A percentile compares a stretch with the other conserved stretches of the same genome.
phyloP scores from a whole-genome alignment of 306 rosid species.

The Fagus crenata region DNA sequence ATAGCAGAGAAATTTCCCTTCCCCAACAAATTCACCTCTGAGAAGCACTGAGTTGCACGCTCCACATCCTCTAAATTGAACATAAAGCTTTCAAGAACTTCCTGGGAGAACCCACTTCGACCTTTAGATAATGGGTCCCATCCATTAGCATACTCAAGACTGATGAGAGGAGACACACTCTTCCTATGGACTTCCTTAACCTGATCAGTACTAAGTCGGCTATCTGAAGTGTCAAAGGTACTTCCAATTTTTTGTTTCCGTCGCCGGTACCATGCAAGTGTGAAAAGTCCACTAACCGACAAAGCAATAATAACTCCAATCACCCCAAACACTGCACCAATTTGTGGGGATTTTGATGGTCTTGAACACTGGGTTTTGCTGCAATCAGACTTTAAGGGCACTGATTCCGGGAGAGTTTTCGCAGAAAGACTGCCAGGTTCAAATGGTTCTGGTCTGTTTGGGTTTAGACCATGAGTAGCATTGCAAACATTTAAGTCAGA shows the following conservation, averaged over 20 bases:
- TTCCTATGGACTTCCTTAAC: constrained; percentile 39
- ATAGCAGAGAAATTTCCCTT: constrained; percentile 56
- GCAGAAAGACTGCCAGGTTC: constrained; percentile 49
- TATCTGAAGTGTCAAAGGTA: constrained; percentile 33
- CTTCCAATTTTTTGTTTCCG: constrained; percentile 48
- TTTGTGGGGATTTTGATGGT: constrained; percentile 44
- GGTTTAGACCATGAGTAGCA: constrained; percentile 40
- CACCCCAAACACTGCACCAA: constrained; percentile 53
- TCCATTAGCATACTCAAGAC: constrained; percentile 54
- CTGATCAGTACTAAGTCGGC: constrained; percentile 43
- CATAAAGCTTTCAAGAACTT: constrained; percentile 49
- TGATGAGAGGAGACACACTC: constrained; percentile 48
- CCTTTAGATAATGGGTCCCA: constrained; percentile 59
- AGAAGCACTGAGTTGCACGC: constrained; percentile 58
- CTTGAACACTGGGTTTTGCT: constrained; percentile 44
- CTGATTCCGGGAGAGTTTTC: constrained; percentile 55
- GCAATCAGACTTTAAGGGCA: constrained; percentile 46
- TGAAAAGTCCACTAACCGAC: constrained; percentile 34
- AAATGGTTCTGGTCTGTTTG: constrained; percentile 67
- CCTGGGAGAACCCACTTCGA: constrained; percentile 46
- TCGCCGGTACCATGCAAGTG: constrained; percentile 35
- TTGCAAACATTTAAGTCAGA: constrained; percentile 52
- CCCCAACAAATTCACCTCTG: constrained; percentile 51
- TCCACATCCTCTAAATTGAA: constrained; percentile 52
- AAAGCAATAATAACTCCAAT: constrained; percentile 45